A percentile compares a stretch with the other conserved stretches of the same genome.
phyloP scores from a whole-genome alignment of 1,284 basidiomycete species.

The Cerioporus squamosus region DNA sequence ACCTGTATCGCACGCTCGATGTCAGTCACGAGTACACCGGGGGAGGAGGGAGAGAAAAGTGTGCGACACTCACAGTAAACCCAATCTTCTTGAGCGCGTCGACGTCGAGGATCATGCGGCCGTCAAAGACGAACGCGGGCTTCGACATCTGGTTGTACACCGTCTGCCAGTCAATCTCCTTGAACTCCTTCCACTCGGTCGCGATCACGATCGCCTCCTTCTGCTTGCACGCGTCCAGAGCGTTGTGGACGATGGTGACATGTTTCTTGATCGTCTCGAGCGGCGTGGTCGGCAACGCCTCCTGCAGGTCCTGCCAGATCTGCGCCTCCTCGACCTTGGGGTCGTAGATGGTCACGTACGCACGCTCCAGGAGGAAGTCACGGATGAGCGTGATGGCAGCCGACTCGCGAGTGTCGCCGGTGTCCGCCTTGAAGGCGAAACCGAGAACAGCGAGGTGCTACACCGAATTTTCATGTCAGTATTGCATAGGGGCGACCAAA shows the following conservation, averaged over 20 bases:
- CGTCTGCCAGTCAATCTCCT: conserved; percentile 85
- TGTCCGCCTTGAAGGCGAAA: conserved; percentile 96
- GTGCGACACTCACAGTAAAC: conserved; percentile 74
- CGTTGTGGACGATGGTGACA: conserved; percentile 78
- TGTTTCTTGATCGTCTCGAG: conserved; percentile 83
- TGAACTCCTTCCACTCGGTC: conserved; percentile 97
- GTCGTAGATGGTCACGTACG: conserved; percentile 89
- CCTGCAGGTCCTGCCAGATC: conserved; percentile 77
- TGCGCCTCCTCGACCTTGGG: conserved; percentile 80
- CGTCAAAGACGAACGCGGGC: conserved; percentile 96
- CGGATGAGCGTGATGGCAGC: conserved; percentile 95
- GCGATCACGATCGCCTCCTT: conserved; percentile 94
- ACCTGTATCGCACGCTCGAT: conserved; percentile 31
- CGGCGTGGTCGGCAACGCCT: conserved; percentile 64
- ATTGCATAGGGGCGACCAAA: conserved; percentile 16
- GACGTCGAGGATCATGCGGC: conserved; percentile 84
- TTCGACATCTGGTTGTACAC: conserved; percentile 94
- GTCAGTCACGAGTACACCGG: neutral
- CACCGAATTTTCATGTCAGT: conserved; percentile 20
- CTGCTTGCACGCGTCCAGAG: conserved; percentile 86
- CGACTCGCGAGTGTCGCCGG: conserved; percentile 96
- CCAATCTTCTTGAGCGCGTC: conserved; percentile 85
- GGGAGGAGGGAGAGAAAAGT: neutral
- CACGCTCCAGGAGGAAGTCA: conserved; percentile 92
- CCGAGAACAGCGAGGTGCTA: conserved; percentile 96